Base-by-base conservation (phyloP, 768 basidiomycete species). In the Hemileccinum rubropunctum region DNA sequence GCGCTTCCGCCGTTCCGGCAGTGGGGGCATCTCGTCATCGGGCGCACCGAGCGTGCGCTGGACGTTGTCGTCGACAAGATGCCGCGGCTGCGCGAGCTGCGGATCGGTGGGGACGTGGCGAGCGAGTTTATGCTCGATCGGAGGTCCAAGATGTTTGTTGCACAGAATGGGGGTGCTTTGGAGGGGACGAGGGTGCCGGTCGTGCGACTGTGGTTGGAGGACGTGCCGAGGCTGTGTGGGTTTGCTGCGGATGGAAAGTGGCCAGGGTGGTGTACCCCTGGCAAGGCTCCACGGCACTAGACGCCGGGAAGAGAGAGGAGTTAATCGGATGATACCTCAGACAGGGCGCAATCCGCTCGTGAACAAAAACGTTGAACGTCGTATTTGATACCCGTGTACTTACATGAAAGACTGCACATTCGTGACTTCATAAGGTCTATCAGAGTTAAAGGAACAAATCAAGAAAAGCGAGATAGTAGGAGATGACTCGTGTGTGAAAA, bases 51-150 rank as follows among this genome's bases (percentile, higher is more conserved):
- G 38, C 42, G 61, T 17, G 61, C 61, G 17, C 11, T 63, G 36
- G 61, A 62, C 10, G 32, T 28, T 23, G 48, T 36, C 34, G 33
- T 58, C n/a, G 56, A 55, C 46, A 63, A 50, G 48, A 60, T 62
- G 58, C 40, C 40, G 2, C 45, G 50, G 21, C 27, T 63, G 18
- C 28, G 42, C 7, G 56, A 61, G 30, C 42, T 63, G 2, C 35
- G 51, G 38, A 57, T 62, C 23, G 13, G 61, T 6, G 61, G 61
- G 5, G 61, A 62, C 35, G 55, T 60, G 9, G 61, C 61, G 37
- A 63, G 55, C 28, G 61, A 62, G 39, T 52, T 60, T 10, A 63
- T 62, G 61, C 33, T 63, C 5, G 58, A 55, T 42, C 48, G 61
- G 11, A 43, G 58, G 45, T 52, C 58, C 10, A 63, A 45, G 47